These are phyloP conservation scores for Galium porrigens DNA, from an alignment of 305 asterid genomes.

Conservation along the genomic window DNA sequence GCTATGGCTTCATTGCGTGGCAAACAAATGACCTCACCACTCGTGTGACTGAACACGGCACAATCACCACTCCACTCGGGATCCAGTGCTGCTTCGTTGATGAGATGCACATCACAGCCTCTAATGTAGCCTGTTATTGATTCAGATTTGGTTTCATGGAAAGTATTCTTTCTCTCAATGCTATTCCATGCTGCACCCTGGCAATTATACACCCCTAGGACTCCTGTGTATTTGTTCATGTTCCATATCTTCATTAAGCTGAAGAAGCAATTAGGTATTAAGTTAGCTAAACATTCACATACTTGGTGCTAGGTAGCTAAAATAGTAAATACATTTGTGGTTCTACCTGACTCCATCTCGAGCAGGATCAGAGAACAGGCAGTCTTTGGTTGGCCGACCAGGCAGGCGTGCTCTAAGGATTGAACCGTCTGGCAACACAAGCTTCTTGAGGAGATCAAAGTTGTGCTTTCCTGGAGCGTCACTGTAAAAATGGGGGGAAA, in stretches of 20 bases:
- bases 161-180: slow-evolving; percentile 63
- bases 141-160: slow-evolving; percentile 53
- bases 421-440: slow-evolving; percentile 71
- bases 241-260: slow-evolving; percentile 91
- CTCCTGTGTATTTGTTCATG: slow-evolving; percentile 76
- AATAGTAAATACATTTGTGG: background rate
- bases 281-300: slow-evolving; percentile 11
- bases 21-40: slow-evolving; percentile 24
- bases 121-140: slow-evolving; percentile 48
- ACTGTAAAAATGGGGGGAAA: slow-evolving; percentile 21
- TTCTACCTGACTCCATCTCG: slow-evolving; percentile 71
- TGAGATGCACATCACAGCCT: slow-evolving; percentile 64
- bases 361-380: slow-evolving; percentile 74
- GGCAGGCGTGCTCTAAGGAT: slow-evolving; percentile 71
- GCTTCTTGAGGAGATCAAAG: slow-evolving; percentile 61
- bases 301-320: background rate
- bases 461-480: slow-evolving; percentile 93
- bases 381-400: slow-evolving; percentile 84
- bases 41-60: slow-evolving; percentile 37
- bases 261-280: slow-evolving; percentile 9
- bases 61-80: slow-evolving; percentile 54
- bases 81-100: slow-evolving; percentile 41
- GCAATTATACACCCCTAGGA: slow-evolving; percentile 77
- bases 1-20: slow-evolving; percentile 47
- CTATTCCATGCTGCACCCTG: slow-evolving; percentile 91